phyloP scores from a whole-genome alignment of 164 flowering plant genomes.

The Chimonanthus salicifolius region DNA sequence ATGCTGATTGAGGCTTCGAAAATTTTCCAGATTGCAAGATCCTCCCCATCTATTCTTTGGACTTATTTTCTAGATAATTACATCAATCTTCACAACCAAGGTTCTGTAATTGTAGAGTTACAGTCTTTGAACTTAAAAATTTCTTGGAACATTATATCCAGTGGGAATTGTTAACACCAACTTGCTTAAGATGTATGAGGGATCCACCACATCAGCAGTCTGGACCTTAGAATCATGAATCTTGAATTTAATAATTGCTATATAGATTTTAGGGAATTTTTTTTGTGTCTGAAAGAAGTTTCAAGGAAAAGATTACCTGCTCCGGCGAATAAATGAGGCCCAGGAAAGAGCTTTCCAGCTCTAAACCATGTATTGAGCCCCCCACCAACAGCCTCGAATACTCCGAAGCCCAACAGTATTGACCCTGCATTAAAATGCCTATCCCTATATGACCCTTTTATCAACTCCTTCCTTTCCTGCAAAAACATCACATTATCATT shows the following conservation, averaged over 20 bases:
- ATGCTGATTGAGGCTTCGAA: no score
- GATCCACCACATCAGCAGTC: no score
- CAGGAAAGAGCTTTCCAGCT: constrained; percentile 91
- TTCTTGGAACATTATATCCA: no score
- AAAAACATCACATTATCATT: not conserved
- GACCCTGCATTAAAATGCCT: constrained; percentile 90
- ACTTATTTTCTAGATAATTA: no score
- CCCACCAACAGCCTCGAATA: constrained; percentile 65
- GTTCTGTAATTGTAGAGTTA: not conserved
- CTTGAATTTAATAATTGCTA: no score
- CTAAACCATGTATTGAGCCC: constrained; percentile 78
- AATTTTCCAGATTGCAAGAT: no score
- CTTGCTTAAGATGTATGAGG: no score
- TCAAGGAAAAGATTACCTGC: constrained; percentile 47
- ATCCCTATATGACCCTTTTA: constrained; percentile 79
- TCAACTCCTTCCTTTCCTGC: constrained; percentile 72
- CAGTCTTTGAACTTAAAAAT: not conserved
- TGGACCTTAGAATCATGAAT: no score
- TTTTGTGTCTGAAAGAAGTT: no score
- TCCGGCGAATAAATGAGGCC: constrained; percentile 93
- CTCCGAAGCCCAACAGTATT: constrained; percentile 69
- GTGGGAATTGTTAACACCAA: no score
- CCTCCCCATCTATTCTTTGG: no score
- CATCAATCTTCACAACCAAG: not conserved
- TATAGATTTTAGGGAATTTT: no score